Evolutionary conservation across 1,284 basidiomycete species (phyloP).

Genomic region (Ceratobasidium sp.): DNA sequence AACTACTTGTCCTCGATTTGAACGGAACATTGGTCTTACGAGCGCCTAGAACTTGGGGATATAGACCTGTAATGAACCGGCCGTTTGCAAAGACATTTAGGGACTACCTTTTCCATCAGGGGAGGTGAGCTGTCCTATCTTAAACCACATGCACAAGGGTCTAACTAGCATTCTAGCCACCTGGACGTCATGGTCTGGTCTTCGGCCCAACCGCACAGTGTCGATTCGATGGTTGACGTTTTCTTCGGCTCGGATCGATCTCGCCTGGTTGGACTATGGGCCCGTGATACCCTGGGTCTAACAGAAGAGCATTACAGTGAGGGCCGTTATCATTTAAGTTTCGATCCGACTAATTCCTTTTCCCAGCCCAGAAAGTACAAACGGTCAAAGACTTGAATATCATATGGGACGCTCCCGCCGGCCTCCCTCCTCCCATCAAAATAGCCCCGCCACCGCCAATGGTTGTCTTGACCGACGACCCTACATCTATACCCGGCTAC

Average conservation of each 20-base stretch:
- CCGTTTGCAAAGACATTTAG: slow-evolving; percentile 74
- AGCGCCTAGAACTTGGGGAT: slow-evolving; percentile 52
- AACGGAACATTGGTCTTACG: slow-evolving; percentile 84
- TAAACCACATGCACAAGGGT: not conserved
- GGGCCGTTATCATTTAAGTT: slow-evolving; percentile 47
- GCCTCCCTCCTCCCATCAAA: slow-evolving; percentile 39
- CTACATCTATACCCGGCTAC: slow-evolving; percentile 33
- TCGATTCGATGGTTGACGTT: slow-evolving; percentile 58
- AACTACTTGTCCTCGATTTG: slow-evolving; percentile 81
- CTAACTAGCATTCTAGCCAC: slow-evolving; percentile 52
- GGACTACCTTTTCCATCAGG: slow-evolving; percentile 65
- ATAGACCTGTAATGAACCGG: slow-evolving; percentile 55
- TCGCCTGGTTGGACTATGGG: slow-evolving; percentile 73
- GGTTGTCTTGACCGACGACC: slow-evolving; percentile 9
- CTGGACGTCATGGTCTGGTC: slow-evolving; percentile 89
- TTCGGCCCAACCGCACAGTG: slow-evolving; percentile 81
- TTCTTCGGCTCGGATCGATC: slow-evolving; percentile 42
- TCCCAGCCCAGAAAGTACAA: slow-evolving; percentile 60
- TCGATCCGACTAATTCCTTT: slow-evolving; percentile 51
- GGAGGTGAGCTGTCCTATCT: slow-evolving; percentile 37
- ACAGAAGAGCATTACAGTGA: slow-evolving; percentile 65
- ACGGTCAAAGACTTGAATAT: slow-evolving; percentile 80
- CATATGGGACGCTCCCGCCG: slow-evolving; percentile 66
- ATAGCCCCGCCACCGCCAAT: slow-evolving; percentile 41
- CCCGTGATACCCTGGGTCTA: slow-evolving; percentile 76